These are phyloP conservation scores for Eimeria zaria DNA, from an alignment of 169 alveolate genomes.

Conservation along the genomic window DNA sequence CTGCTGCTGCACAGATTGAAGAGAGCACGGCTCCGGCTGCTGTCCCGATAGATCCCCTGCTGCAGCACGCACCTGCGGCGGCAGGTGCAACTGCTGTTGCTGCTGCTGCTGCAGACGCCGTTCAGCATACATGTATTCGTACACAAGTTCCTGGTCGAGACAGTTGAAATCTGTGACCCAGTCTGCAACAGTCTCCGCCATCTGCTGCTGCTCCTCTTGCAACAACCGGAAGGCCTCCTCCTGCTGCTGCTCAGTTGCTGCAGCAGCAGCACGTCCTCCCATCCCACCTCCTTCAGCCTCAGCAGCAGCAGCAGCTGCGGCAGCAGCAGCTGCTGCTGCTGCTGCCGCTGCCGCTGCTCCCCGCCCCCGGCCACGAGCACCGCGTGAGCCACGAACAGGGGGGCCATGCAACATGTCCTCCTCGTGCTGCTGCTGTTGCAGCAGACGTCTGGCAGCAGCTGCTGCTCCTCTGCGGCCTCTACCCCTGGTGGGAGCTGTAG, in stretches of 20 bases:
- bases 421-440: conserved; percentile 78
- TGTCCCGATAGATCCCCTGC: conserved; percentile 17
- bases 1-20: conserved; percentile 64
- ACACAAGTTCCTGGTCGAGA: conserved; percentile 76
- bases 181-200: conserved; percentile 71
- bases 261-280: conserved; percentile 52
- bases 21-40: conserved; percentile 25
- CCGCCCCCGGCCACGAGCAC: conserved; percentile 66
- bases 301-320: conserved; percentile 50
- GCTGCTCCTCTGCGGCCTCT: conserved; percentile 79
- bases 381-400: conserved; percentile 37
- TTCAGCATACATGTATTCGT: conserved; percentile 73
- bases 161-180: conserved; percentile 80
- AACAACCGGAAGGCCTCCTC: conserved; percentile 64
- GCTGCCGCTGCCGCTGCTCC: conserved; percentile 78
- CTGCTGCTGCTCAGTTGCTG: conserved; percentile 75
- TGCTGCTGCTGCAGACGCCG: conserved; percentile 73
- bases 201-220: conserved; percentile 48
- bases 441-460: conserved; percentile 74
- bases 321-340: conserved; percentile 44
- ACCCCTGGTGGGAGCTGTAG: conserved; percentile 59
- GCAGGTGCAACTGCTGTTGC: conserved; percentile 68
- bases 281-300: conserved; percentile 39
- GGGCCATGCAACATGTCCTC: conserved; percentile 5
- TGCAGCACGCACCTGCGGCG: conserved; percentile 3